phyloP scores from a whole-genome alignment of 352 stramenopile genomes.

The Phytophthora foliorum region DNA sequence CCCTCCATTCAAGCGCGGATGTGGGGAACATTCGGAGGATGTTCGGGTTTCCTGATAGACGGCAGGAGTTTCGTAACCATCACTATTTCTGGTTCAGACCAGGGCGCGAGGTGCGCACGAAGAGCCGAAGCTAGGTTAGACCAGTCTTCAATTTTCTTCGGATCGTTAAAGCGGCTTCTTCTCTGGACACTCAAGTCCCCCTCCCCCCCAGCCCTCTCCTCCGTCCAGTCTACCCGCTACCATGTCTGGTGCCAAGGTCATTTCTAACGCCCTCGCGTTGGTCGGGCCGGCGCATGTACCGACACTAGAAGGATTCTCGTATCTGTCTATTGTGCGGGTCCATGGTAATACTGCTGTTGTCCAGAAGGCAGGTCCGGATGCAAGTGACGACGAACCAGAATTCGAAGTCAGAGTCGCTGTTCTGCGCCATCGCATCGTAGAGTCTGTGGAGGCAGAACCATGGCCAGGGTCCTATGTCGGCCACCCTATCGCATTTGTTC shows the following conservation, averaged over 20 bases:
- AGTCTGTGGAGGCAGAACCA: not conserved
- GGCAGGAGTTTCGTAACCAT: no score
- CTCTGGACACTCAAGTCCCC: not conserved
- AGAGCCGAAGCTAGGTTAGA: no score
- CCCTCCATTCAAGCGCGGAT: constrained; percentile 87
- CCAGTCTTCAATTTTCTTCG: not conserved
- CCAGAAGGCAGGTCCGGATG: not conserved
- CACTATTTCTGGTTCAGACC: no score
- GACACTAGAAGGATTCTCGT: constrained; percentile 7
- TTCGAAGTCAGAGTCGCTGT: constrained; percentile 6
- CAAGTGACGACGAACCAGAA: not conserved
- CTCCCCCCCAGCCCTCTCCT: no score
- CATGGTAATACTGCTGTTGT: constrained; percentile 1
- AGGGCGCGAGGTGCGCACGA: no score
- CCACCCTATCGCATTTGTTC: constrained; percentile 11
- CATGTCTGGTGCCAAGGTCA: not conserved
- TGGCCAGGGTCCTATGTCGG: constrained; percentile 23
- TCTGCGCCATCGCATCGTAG: constrained; percentile 13
- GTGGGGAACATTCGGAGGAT: no score
- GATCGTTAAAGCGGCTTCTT: not conserved
- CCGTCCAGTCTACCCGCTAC: not conserved
- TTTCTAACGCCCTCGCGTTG: not conserved
- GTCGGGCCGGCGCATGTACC: constrained; percentile 5
- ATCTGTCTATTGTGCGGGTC: not conserved
- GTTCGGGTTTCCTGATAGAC: no score